Percentiles rank a stretch among this genome's conserved stretches.
Evolutionary conservation across 805 yeast genomes (phyloP).

Genomic region (Metschnikowia continentalis): DNA sequence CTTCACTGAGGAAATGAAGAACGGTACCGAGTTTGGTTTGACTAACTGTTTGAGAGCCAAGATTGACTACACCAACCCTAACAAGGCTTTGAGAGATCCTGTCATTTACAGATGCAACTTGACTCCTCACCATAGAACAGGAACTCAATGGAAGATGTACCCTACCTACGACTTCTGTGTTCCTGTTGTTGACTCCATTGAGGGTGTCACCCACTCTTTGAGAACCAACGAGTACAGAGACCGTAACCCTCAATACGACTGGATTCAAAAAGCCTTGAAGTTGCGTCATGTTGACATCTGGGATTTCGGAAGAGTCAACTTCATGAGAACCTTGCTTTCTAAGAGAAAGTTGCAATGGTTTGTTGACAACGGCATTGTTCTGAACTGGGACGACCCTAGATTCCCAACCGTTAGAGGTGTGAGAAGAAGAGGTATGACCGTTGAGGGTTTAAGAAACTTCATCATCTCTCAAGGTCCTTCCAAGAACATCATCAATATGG

Average conservation of each 20-base stretch:
- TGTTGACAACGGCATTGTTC: conserved; percentile 83
- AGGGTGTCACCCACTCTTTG: conserved; percentile 96
- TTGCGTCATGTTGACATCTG: conserved; percentile 93
- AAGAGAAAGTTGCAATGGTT: conserved; percentile 99
- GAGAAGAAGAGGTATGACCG: conserved; percentile 99
- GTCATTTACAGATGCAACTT: conserved; percentile 95
- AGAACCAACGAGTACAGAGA: conserved; percentile 99
- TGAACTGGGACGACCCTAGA: conserved; percentile 98
- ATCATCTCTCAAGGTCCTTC: conserved; percentile 97
- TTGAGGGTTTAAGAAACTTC: conserved; percentile 93
- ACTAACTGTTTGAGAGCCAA: conserved; percentile 95
- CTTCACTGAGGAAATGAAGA: conserved; percentile 87
- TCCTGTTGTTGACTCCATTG: conserved; percentile 91
- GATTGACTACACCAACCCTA: conserved; percentile 84
- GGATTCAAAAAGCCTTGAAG: conserved; percentile 80
- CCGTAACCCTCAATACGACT: conserved; percentile 95
- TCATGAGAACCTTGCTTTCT: conserved; percentile 89
- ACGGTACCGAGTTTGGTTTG: conserved; percentile 89
- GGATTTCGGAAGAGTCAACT: conserved; percentile 98
- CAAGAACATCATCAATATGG: conserved; percentile 91
- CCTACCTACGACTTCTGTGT: conserved; percentile 99
- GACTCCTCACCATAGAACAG: conserved; percentile 98
- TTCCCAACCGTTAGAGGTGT: conserved; percentile 99
- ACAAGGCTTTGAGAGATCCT: conserved; percentile 97
- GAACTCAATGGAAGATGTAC: conserved; percentile 88